Evolutionary conservation across 192 early-diverging fungal genomes (phyloP).

Genomic region (Thamnidium elegans): DNA sequence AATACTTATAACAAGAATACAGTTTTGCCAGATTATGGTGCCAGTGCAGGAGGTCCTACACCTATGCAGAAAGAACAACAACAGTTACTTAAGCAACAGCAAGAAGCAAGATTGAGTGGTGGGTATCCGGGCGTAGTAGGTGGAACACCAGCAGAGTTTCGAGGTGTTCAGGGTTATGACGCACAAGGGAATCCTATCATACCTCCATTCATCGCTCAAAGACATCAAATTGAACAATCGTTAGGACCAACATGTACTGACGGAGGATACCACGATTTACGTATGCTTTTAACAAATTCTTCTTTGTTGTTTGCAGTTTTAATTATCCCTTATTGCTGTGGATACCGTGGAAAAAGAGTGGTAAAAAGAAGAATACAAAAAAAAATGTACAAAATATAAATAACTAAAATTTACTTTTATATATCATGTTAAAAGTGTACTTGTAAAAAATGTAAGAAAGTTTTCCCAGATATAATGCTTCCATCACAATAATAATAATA

Average conservation of each 20-base stretch:
- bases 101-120: too few relatives aligned
- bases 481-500: neutral
- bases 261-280: constrained; percentile 24
- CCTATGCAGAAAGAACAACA: too few relatives aligned
- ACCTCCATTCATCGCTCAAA: constrained; percentile 21
- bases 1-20: too few relatives aligned
- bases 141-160: neutral
- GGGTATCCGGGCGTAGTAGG: constrained; percentile 17
- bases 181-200: constrained; percentile 16
- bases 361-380: constrained; percentile 7
- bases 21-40: too few relatives aligned
- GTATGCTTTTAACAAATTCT: constrained; percentile 31
- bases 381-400: neutral
- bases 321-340: constrained; percentile 32
- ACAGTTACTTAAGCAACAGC: too few relatives aligned
- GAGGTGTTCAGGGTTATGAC: constrained; percentile 14
- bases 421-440: too few relatives aligned
- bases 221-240: constrained; percentile 27
- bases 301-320: constrained; percentile 23
- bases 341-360: constrained; percentile 26
- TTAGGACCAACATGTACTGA: constrained; percentile 21
- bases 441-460: constrained; percentile 27
- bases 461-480: constrained; percentile 23
- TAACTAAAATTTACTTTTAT: too few relatives aligned
- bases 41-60: too few relatives aligned